These are phyloP conservation scores for Stenogyne calaminthoides DNA, from an alignment of 305 asterid genomes.

Conservation along the genomic window DNA sequence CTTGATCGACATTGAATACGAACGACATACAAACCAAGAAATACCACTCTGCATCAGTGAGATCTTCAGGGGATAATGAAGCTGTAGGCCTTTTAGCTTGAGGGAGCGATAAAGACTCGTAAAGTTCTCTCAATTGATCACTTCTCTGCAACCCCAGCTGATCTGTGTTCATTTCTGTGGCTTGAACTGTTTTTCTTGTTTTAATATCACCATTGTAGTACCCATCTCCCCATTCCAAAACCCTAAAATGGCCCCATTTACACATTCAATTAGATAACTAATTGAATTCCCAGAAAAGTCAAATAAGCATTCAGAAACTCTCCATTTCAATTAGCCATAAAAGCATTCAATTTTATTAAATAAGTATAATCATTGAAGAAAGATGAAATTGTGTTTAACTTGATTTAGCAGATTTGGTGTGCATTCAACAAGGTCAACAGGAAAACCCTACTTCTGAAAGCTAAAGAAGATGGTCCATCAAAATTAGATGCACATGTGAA, in stretches of 20 bases:
- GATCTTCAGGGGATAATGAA: constrained; percentile 90
- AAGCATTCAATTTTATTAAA: constrained; percentile 7
- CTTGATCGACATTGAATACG: constrained; percentile 66
- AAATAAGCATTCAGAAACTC: neutral
- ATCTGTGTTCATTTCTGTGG: constrained; percentile 54
- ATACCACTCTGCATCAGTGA: constrained; percentile 89
- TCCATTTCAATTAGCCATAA: constrained; percentile 7
- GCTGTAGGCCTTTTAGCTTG: constrained; percentile 76
- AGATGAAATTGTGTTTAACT: neutral
- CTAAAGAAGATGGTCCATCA: constrained; percentile 35
- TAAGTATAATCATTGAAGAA: neutral
- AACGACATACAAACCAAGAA: constrained; percentile 96
- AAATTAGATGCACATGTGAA: constrained; percentile 32
- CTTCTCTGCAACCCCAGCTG: constrained; percentile 72
- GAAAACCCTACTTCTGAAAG: neutral
- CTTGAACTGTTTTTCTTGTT: constrained; percentile 82
- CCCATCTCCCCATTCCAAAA: constrained; percentile 80
- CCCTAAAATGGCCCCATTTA: constrained; percentile 38
- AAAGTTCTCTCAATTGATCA: constrained; percentile 79
- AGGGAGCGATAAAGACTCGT: constrained; percentile 54
- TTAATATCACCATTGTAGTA: constrained; percentile 90
- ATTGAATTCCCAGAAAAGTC: neutral
- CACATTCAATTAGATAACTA: neutral
- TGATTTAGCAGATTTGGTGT: constrained; percentile 3
- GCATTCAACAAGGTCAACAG: constrained; percentile 26